phyloP scores from a whole-genome alignment of 208 protist species.

The Trypanosoma scelopori region DNA sequence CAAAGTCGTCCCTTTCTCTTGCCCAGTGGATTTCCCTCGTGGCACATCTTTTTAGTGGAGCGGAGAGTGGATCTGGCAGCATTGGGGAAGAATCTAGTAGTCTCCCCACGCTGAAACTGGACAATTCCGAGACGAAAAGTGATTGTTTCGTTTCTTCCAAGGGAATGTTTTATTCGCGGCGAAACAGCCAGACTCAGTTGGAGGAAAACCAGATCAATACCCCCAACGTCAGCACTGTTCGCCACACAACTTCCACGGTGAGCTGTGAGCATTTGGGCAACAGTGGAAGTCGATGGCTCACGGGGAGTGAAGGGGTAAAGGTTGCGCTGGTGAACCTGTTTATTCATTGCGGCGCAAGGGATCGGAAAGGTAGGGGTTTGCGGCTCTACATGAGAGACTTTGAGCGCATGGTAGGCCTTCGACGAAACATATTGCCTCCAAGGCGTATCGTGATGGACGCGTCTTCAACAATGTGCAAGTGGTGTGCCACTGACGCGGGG shows the following conservation, averaged over 20 bases:
- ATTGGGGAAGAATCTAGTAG: not conserved
- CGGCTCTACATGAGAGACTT: conserved; percentile 14
- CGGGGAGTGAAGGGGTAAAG: conserved; percentile 12
- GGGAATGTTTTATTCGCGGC: too few relatives aligned
- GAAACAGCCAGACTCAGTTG: too few relatives aligned
- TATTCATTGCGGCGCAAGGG: conserved; percentile 25
- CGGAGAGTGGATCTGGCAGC: not conserved
- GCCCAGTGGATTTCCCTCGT: conserved; percentile 19
- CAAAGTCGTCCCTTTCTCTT: not conserved
- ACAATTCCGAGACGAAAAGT: not conserved
- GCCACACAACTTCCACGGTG: not conserved
- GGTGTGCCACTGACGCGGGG: not conserved
- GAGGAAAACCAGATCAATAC: not conserved
- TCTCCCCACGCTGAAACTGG: not conserved
- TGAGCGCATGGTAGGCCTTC: conserved; percentile 9
- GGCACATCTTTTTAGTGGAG: conserved; percentile 1
- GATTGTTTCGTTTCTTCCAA: not conserved
- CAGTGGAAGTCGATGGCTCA: conserved; percentile 7
- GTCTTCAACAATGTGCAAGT: not conserved
- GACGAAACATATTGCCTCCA: conserved; percentile 16
- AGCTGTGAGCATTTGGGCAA: not conserved
- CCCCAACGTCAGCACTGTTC: not conserved
- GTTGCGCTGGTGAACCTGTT: conserved; percentile 23
- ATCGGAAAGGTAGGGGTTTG: conserved; percentile 9
- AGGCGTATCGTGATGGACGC: conserved; percentile 15